Conservation (phyloP, 2,329 filamentous ascomycete genomes). For the Nigrospora sphaerica region DNA sequence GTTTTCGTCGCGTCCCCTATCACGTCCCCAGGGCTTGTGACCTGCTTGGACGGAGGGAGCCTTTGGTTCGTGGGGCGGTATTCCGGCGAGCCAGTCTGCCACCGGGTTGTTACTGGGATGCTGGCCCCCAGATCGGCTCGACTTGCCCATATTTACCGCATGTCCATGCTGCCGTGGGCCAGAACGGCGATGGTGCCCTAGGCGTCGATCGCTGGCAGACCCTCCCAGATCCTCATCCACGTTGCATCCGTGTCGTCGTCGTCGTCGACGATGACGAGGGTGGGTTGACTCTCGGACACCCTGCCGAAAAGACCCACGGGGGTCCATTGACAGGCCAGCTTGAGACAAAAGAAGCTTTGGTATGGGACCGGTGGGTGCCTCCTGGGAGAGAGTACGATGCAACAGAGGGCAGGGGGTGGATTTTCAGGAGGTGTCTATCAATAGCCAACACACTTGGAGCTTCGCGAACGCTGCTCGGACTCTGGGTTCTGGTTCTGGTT, state of each 20-base stretch:
- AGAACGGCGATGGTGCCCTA: constrained; percentile 2
- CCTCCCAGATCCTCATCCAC: not conserved
- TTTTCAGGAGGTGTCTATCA: too few relatives aligned
- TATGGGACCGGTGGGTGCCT: too few relatives aligned
- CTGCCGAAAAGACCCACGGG: not conserved
- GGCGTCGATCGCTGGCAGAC: not conserved
- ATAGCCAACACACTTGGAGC: too few relatives aligned
- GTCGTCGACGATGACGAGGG: not conserved
- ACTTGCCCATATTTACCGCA: constrained; percentile 10
- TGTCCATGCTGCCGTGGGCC: constrained; percentile 12
- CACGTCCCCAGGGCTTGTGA: too few relatives aligned
- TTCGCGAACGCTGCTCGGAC: too few relatives aligned
- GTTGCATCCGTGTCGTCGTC: too few relatives aligned
- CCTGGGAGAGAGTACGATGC: too few relatives aligned
- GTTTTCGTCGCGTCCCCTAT: not conserved
- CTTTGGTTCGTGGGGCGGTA: too few relatives aligned
- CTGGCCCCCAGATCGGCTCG: constrained; percentile 11
- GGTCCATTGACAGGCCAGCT: not conserved
- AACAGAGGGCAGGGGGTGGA: too few relatives aligned
- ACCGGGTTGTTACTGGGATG: constrained; percentile 14
- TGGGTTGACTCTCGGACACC: not conserved
- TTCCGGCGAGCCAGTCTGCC: constrained; percentile 16
- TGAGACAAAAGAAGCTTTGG: not conserved
- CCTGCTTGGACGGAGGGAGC: too few relatives aligned
- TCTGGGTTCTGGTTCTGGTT: too few relatives aligned